A percentile compares a stretch with the other conserved stretches of the same genome.
These are phyloP conservation scores for Fusarium tuaranense DNA, from an alignment of 2,329 filamentous ascomycete genomes.

Conservation along the genomic window DNA sequence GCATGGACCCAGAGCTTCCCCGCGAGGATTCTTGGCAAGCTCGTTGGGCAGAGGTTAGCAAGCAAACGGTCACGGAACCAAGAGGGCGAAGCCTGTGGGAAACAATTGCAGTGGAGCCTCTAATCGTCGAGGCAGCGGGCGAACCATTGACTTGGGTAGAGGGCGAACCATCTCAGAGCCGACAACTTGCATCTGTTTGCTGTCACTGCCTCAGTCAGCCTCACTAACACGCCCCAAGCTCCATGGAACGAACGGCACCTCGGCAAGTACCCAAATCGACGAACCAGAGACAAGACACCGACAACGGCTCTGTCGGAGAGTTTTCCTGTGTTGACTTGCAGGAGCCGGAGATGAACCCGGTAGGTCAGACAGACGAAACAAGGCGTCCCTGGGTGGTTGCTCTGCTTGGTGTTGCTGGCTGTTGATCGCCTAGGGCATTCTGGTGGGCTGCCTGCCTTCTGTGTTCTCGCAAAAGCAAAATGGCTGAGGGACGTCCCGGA, in stretches of 20 bases:
- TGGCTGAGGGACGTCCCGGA: background rate
- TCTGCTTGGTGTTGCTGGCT: slow-evolving; percentile 15
- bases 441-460: slow-evolving; percentile 9
- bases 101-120: background rate
- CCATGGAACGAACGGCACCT: background rate
- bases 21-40: slow-evolving; percentile 11
- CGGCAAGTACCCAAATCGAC: slow-evolving; percentile 11
- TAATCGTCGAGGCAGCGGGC: slow-evolving; percentile 13
- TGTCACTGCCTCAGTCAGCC: slow-evolving; percentile 27
- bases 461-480: background rate
- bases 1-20: slow-evolving; percentile 18
- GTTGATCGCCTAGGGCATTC: slow-evolving; percentile 4
- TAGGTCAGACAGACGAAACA: slow-evolving; percentile 22
- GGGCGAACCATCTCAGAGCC: background rate
- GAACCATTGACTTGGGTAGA: slow-evolving; percentile 13
- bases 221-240: slow-evolving; percentile 22
- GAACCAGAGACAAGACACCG: background rate
- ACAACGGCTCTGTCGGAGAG: slow-evolving; percentile 15
- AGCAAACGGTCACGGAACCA: background rate
- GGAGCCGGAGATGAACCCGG: slow-evolving; percentile 25
- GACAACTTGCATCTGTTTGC: slow-evolving; percentile 5
- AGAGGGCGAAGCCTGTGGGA: background rate
- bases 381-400: slow-evolving; percentile 17
- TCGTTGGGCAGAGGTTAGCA: slow-evolving; percentile 9
- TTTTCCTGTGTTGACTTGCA: slow-evolving; percentile 18